Base-by-base conservation (phyloP, 2,329 filamentous ascomycete species). In the Trichoderma sp. region DNA sequence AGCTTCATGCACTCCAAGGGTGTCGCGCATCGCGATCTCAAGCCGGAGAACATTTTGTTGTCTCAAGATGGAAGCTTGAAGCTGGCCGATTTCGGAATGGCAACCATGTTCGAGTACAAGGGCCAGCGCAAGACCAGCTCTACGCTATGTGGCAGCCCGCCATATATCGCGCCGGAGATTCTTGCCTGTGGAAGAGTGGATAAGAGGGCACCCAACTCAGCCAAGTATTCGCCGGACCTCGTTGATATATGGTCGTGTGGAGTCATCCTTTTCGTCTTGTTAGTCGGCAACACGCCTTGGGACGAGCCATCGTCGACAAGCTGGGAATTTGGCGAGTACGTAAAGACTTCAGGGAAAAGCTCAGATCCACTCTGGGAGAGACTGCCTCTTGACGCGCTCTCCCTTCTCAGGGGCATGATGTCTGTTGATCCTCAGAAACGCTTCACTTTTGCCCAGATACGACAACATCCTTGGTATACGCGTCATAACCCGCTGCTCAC, bases 201-300 rank as follows among this genome's bases (percentile, higher is more conserved):
- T 70, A 85, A 83, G 76, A 81, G 78, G 59, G 78, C 85, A 52
- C 74, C 85, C 47, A 81, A 86, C 63, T 82, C 85, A 31, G 75
- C 77, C 59, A 89, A 91, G 68, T 95, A 95, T 76, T 85, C 87
- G 35, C 90, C 94, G 8, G 93, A 97, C 71, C 81, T 93, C 53
- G 92, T 93, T 47, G 96, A 99, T 77, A 91, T 99, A 68, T 99
- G 96, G 96, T 97, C 94, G 19, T 97, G 94, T 75, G 96, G 96
- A 40, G 94, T 99, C 65, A 96, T 99, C n/a, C 84, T 99, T 4
- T 99, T 99, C 76, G 96, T 98, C 43, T 84, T 99, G 4, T 84
- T 99, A 4, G 94, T 97, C 1, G 96, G 96, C 11, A 99, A 99
- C 77, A 99, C 96, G 2, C 96, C 96, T 0, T 99, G 96, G 96